Evolutionary conservation across 2,329 filamentous ascomycete genomes (phyloP), one percentile per base, ranked within the genome.

Genomic region (Claviceps paspali): DNA sequence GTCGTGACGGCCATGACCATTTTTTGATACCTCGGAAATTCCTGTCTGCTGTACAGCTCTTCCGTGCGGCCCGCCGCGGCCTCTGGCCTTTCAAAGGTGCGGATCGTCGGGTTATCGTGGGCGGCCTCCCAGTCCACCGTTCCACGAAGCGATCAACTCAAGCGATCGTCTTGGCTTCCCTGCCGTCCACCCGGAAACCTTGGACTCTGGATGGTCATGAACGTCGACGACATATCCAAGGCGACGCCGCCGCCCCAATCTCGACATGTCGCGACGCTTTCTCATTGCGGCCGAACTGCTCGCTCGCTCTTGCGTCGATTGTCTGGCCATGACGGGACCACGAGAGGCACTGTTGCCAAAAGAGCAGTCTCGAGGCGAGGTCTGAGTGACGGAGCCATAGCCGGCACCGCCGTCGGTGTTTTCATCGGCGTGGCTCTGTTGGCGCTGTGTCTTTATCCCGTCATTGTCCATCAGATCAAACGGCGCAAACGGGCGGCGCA

Each of bases 371-470:
- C 41, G 23, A 54, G 48, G 41, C 52, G 56, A 32, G 42, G 49
- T 24, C 40, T 61, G 37, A 46, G 47, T 36, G 45, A 56, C 43
- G 59, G 58, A 29, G 52, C 52, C 33, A 52, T 62, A 34, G 60
- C 58, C 2, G 60, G 60, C 26, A 48, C 59, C 36, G 52, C 55
- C 19, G 47, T 63, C 30, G 60, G 60, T 23, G 46, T 53, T 35
- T 37, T 59, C 29, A 41, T 61, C 31, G 57, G 48, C 29, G 43
- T 52, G 31, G 48, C 44, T 11, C 50, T 62, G 10, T 39, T 60
- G 33, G 43, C 50, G 35, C 43, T 62, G 26, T 63, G 60, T 36
- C 51, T 61, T 28, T 63, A 62, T 37, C 60, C 60, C 11, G 49
- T 63, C 38, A 41, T 62, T 27, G 46, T 62, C 33, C 45, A 55